These are phyloP conservation scores for Chromera velia DNA, from an alignment of 73 alveolate genomes.

Conservation along the genomic window DNA sequence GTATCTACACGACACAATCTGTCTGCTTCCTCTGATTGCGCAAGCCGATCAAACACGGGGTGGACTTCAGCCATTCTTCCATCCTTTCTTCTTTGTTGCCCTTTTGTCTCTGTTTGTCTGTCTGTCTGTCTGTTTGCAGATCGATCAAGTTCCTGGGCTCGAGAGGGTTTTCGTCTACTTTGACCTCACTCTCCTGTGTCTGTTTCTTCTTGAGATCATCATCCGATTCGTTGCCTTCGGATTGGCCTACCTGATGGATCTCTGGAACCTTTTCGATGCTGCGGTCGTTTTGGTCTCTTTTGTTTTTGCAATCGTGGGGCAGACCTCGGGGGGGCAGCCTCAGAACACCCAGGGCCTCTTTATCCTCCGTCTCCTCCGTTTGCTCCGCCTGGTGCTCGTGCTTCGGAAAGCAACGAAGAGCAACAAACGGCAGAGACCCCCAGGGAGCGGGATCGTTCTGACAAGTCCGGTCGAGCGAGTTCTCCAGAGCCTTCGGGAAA, in stretches of 20 bases:
- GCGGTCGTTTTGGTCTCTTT: slow-evolving; percentile 44
- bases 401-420: slow-evolving; percentile 51
- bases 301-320: slow-evolving; percentile 41
- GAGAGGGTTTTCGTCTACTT: slow-evolving; percentile 11
- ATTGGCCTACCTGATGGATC: slow-evolving; percentile 32
- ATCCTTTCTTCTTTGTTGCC: too few species aligned
- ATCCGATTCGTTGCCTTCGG: slow-evolving; percentile 46
- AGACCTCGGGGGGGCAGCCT: slow-evolving; percentile 16
- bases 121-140: background rate
- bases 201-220: slow-evolving; percentile 46
- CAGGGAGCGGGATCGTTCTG: slow-evolving; percentile 43
- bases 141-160: background rate
- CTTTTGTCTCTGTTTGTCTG: background rate
- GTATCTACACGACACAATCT: too few species aligned
- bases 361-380: slow-evolving; percentile 42
- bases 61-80: too few species aligned
- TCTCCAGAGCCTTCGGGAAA: slow-evolving; percentile 38
- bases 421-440: slow-evolving; percentile 48
- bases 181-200: slow-evolving; percentile 31
- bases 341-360: slow-evolving; percentile 10
- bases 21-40: too few species aligned
- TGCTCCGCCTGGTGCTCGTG: slow-evolving; percentile 46
- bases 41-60: too few species aligned
- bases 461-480: slow-evolving; percentile 55
- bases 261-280: slow-evolving; percentile 47